Evolutionary conservation across 805 yeast species (phyloP), one percentile per base, ranked within the genome.

Genomic region (Myxozyma geophila): DNA sequence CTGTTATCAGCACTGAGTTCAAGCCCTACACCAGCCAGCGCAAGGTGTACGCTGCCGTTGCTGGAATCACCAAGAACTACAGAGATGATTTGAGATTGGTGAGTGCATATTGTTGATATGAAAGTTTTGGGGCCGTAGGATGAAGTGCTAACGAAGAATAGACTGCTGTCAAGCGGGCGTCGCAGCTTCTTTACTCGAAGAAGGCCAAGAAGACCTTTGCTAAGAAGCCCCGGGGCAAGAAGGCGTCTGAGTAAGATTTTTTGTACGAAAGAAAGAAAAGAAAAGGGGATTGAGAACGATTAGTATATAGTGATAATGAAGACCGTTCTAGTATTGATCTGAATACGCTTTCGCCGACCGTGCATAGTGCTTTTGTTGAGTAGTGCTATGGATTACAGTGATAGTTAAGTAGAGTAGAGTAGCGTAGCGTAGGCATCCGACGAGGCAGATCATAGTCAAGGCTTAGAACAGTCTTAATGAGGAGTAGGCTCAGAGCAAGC

Each of bases 101-200:
- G 51, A 35, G 66, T 46, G 40, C 13, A 7, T 19, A 4, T 9
- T 15, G 13, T 19, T 23, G 6, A 12, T 4, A 39, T 4, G 6
- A 6, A 49, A 35, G 39, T 41, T 4, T 36, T 19, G 36, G 54
- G 19, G 36, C 7, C 2, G 10, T 17, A 43, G 47, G n/a, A 36
- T n/a, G 39, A 19, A 19, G 33, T 33, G 44, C 57, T 52, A 49
- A 59, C 51, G 19, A 21, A 49, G 39, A 15, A 10, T 77, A 80
- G 72, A 79, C 77, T 71, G 84, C 85, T 61, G 80, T 81, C 66
- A 76, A 74, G 77, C 78, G 80, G 75, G 81, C 82, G 67, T 79
- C 82, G 67, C 78, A 82, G 64, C 77, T 82, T 56, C 74, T 77
- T 68, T 71, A 71, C 60, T 68, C 76, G 66, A 78, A 74, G 70